Evolutionary conservation across 139 green algal species (phyloP).

Genomic region (Ulvella scutata): DNA sequence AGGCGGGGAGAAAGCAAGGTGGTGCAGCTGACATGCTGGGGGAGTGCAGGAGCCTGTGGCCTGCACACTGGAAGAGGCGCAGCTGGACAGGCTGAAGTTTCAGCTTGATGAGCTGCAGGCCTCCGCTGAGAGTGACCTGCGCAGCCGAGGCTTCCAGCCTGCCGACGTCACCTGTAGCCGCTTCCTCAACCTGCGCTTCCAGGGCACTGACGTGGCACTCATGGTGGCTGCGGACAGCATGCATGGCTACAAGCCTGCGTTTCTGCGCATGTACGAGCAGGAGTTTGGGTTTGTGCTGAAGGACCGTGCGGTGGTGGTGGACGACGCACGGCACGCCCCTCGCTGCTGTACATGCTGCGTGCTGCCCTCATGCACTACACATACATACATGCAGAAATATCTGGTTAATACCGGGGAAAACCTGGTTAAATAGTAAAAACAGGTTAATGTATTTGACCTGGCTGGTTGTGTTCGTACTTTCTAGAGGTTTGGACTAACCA

Average conservation of each 20-base stretch:
- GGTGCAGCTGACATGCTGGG: background rate
- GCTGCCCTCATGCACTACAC: background rate
- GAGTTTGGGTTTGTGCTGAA: slow-evolving; percentile 90
- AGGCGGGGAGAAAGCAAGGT: background rate
- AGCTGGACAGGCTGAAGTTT: slow-evolving; percentile 18
- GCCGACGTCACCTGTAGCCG: slow-evolving; percentile 36
- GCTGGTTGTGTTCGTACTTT: too few relatives aligned
- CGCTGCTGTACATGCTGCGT: background rate
- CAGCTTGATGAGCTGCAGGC: slow-evolving; percentile 40
- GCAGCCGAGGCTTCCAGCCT: slow-evolving; percentile 41
- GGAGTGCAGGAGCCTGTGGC: background rate
- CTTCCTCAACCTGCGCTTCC: slow-evolving; percentile 80
- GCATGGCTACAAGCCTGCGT: slow-evolving; percentile 5
- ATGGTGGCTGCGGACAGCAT: slow-evolving; percentile 29
- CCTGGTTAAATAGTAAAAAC: too few relatives aligned
- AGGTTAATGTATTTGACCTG: too few relatives aligned
- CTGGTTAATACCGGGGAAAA: too few relatives aligned
- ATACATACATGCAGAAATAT: too few relatives aligned
- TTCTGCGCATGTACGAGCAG: slow-evolving; percentile 43
- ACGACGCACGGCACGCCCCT: slow-evolving; percentile 39
- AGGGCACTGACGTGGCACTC: slow-evolving; percentile 86
- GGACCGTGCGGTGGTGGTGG: slow-evolving; percentile 56
- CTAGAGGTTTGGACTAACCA: too few relatives aligned
- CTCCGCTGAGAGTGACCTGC: slow-evolving; percentile 20
- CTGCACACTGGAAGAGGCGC: background rate